Evolutionary conservation across 176 grass and related monocot genomes (phyloP).

Genomic region (Triticum turgidum): DNA sequence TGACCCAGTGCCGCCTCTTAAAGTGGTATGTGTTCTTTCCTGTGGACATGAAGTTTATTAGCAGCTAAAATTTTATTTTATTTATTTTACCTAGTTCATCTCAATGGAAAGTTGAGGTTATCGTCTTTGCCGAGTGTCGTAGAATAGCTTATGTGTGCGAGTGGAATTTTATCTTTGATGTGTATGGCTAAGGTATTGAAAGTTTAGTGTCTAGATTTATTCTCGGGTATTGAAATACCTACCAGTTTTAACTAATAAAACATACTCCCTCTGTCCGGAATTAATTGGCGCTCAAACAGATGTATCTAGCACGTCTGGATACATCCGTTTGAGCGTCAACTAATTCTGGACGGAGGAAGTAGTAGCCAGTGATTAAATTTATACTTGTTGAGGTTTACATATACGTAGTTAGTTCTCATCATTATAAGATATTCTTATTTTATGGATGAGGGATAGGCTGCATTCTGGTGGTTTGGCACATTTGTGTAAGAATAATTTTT

Average conservation of each 20-base stretch:
- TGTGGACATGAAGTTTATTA: not conserved
- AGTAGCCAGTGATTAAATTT: not conserved
- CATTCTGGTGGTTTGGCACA: not conserved
- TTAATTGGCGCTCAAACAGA: too few species aligned
- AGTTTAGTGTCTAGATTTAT: not conserved
- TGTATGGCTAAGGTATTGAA: not conserved
- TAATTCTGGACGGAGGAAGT: too few species aligned
- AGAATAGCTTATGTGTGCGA: not conserved
- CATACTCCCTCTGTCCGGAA: too few species aligned
- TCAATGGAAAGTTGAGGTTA: slow-evolving; percentile 4
- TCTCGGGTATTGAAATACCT: not conserved
- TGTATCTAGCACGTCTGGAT: too few species aligned
- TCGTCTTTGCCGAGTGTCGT: not conserved
- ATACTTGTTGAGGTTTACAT: not conserved
- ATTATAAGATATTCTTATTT: not conserved
- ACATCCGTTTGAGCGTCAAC: too few species aligned
- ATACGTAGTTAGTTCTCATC: not conserved
- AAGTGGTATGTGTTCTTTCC: slow-evolving; percentile 52
- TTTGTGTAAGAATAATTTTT: not conserved
- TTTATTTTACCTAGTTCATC: not conserved
- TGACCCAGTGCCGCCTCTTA: slow-evolving; percentile 71
- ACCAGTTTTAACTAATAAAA: not conserved
- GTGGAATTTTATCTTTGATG: not conserved
- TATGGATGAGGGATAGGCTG: not conserved
- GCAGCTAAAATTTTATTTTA: not conserved